Evolutionary conservation across 1,284 basidiomycete species (phyloP), one percentile per base, ranked within the genome.

Genomic region (Pyrrhoderma noxium): DNA sequence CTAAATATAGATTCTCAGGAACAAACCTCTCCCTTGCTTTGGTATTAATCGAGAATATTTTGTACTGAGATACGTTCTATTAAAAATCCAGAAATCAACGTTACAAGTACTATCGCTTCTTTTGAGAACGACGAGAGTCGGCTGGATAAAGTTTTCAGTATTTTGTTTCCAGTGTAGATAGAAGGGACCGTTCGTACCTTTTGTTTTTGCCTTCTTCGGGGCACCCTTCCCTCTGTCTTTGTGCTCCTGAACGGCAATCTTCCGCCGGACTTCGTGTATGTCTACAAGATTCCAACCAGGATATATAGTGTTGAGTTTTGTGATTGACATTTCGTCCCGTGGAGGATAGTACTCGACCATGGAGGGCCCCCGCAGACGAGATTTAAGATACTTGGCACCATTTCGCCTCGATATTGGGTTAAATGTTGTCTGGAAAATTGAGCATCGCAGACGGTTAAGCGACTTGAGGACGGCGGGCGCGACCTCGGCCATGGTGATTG

Each of bases 381-480:
- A 72, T 37, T 83, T 80, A 45, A 93, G 78, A 70, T 93, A 89
- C 67, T 93, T 93, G 18, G 87, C 82, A 31, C 91, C 91, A 0
- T 86, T 91, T 22, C 91, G 82, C 5, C 78, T 64, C 39, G 79
- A 80, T 3, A 75, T 76, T 0, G 89, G 89, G 67, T 93, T 94
- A 67, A 85, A 90, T 2, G 84, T 74, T 3, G 89, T 93, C 64
- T 90, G 79, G 65, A 94, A 94, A 51, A 95, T 79, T 23, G 74
- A 65, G 62, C 79, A 83, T 49, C 82, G 81, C 7, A 84, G 70
- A 43, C 74, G 73, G 0, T 65, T 73, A 43, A 89, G 69, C 7
- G 76, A 70, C 35, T 70, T 68, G 22, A 85, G 64, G 53, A 77
- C 74, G 25, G 72, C 67, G 27, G 51, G 51, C 14, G 45, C 14